Conservation (phyloP, 2,329 filamentous ascomycete species). For the Ceratocystis colombiana region DNA sequence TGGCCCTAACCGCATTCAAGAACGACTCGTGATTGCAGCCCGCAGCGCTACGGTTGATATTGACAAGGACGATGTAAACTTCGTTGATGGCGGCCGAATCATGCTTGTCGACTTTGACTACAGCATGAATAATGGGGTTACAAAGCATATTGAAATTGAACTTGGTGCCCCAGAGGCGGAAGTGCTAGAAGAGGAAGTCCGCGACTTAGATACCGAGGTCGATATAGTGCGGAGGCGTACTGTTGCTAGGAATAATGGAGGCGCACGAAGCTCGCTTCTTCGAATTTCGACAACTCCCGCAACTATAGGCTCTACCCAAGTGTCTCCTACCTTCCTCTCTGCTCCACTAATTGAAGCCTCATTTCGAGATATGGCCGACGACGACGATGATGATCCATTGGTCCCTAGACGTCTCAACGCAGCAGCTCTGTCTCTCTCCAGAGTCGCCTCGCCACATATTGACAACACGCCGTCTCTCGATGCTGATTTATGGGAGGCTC, state of each 20-base stretch:
- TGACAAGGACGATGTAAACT: slow-evolving; percentile 62
- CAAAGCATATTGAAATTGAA: slow-evolving; percentile 54
- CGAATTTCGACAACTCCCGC: slow-evolving; percentile 37
- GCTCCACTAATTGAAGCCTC: no score
- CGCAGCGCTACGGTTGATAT: slow-evolving; percentile 54
- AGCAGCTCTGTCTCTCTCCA: slow-evolving; percentile 25
- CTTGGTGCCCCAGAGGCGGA: slow-evolving; percentile 62
- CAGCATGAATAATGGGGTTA: slow-evolving; percentile 47
- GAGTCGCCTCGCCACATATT: background rate
- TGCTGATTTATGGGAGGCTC: slow-evolving; percentile 37
- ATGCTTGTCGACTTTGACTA: slow-evolving; percentile 66
- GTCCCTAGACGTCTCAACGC: slow-evolving; percentile 38
- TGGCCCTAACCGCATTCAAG: slow-evolving; percentile 37
- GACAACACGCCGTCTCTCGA: slow-evolving; percentile 25
- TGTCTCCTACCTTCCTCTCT: background rate
- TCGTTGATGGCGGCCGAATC: slow-evolving; percentile 68
- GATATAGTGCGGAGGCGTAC: slow-evolving; percentile 68
- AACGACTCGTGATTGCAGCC: slow-evolving; percentile 59
- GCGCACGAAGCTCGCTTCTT: slow-evolving; percentile 39
- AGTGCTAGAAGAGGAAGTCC: slow-evolving; percentile 59
- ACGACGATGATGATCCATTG: slow-evolving; percentile 41
- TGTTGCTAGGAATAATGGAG: slow-evolving; percentile 51
- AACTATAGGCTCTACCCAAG: slow-evolving; percentile 9
- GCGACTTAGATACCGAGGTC: slow-evolving; percentile 67
- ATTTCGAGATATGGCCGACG: slow-evolving; percentile 21